These are phyloP conservation scores for Tricholoma furcatifolium DNA, from an alignment of 768 basidiomycete genomes.

Conservation along the genomic window DNA sequence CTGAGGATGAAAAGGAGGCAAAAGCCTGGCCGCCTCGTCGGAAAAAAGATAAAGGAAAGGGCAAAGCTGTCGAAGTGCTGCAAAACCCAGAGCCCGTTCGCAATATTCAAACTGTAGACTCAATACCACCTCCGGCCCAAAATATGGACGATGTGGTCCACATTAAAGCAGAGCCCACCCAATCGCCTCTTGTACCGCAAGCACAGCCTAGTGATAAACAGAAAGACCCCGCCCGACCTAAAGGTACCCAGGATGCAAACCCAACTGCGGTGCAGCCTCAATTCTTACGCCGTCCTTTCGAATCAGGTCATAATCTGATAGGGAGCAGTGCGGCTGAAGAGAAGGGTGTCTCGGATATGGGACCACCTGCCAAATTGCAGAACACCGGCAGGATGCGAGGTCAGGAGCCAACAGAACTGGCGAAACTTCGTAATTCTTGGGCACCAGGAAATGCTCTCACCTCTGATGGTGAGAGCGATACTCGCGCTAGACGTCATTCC, in stretches of 20 bases:
- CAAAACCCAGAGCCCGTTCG: neutral
- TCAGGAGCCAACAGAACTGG: neutral
- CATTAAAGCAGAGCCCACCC: no score
- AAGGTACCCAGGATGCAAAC: no score
- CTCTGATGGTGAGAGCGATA: neutral
- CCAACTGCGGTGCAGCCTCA: no score
- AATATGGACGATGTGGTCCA: no score
- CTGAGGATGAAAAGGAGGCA: slow-evolving; percentile 14
- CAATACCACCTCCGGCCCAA: no score
- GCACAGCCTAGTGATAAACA: no score
- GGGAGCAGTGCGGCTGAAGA: no score
- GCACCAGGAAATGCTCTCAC: slow-evolving; percentile 12
- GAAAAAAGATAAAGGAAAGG: slow-evolving; percentile 10
- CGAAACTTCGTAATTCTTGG: slow-evolving; percentile 13
- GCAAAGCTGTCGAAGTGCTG: neutral
- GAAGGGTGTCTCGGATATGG: neutral
- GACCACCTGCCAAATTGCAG: neutral
- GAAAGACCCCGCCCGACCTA: no score
- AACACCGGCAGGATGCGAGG: neutral
- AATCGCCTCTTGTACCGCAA: no score
- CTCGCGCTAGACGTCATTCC: slow-evolving; percentile 11
- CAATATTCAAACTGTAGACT: neutral
- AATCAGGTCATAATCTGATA: no score
- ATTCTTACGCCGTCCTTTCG: no score
- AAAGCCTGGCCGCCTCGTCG: slow-evolving; percentile 26